Conservation (phyloP, 768 basidiomycete genomes). For the Tricholoma terreum region DNA sequence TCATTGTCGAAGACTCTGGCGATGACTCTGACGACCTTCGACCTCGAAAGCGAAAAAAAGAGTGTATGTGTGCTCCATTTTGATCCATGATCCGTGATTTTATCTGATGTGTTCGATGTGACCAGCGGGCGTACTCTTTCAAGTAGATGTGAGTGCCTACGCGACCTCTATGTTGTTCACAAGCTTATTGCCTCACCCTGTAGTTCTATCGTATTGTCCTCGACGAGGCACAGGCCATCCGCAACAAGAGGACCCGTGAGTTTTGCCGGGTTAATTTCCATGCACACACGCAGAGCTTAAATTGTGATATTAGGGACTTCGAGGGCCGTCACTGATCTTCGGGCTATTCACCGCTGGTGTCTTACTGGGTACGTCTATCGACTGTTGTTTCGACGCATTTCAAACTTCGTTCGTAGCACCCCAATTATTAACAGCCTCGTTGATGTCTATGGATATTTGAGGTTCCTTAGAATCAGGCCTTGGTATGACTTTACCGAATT, state of each 20-base stretch:
- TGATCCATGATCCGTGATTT: background rate
- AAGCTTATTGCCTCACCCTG: background rate
- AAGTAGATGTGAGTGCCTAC: conserved; percentile 38
- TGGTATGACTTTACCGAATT: conserved; percentile 48
- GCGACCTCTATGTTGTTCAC: background rate
- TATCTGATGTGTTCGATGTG: background rate
- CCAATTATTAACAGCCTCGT: conserved; percentile 60
- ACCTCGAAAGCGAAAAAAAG: conserved; percentile 31
- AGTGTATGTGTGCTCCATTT: conserved; percentile 18
- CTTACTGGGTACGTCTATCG: conserved; percentile 49
- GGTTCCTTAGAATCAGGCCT: conserved; percentile 43
- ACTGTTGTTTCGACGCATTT: background rate
- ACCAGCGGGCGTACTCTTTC: conserved; percentile 47
- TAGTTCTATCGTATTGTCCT: conserved; percentile 53
- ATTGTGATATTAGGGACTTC: conserved; percentile 39
- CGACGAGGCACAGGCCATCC: conserved; percentile 56
- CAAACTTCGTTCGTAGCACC: conserved; percentile 35
- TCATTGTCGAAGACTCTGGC: conserved; percentile 36
- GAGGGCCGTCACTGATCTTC: conserved; percentile 51
- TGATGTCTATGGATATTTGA: conserved; percentile 50
- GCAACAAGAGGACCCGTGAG: conserved; percentile 49
- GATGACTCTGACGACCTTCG: conserved; percentile 26
- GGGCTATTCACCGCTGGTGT: conserved; percentile 59
- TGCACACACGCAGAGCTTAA: background rate
- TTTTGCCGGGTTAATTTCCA: background rate